These are phyloP conservation scores for Lipomyces sp. DNA, from an alignment of 805 yeast species.

Conservation along the genomic window DNA sequence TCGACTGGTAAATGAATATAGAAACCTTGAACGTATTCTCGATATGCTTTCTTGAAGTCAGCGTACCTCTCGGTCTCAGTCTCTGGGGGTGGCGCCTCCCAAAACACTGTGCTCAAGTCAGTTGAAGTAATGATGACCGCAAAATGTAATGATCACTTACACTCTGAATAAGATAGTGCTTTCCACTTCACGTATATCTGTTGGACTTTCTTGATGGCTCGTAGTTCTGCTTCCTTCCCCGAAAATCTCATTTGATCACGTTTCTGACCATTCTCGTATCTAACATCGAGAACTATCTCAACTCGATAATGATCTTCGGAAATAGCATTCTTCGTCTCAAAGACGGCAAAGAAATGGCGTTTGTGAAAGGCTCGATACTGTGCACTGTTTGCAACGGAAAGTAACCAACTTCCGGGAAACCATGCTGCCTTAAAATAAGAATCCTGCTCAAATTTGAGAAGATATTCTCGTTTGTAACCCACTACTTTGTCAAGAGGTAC, in stretches of 20 bases:
- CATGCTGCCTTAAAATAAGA: slow-evolving; percentile 20
- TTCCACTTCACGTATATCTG: slow-evolving; percentile 21
- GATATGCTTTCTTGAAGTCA: slow-evolving; percentile 17
- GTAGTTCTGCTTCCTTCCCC: slow-evolving; percentile 11
- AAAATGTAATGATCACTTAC: not conserved
- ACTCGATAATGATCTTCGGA: slow-evolving; percentile 14
- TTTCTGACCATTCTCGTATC: slow-evolving; percentile 1
- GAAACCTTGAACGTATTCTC: slow-evolving; percentile 13
- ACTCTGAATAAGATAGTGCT: slow-evolving; percentile 18
- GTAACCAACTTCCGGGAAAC: slow-evolving; percentile 25
- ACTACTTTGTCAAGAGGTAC: slow-evolving; percentile 1
- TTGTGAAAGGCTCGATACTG: slow-evolving; percentile 13
- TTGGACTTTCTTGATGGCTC: slow-evolving; percentile 7
- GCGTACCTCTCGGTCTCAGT: slow-evolving; percentile 4
- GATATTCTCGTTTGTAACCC: slow-evolving; percentile 19
- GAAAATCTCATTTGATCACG: slow-evolving; percentile 8
- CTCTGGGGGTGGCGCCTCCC: slow-evolving; percentile 21
- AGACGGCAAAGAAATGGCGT: slow-evolving; percentile 5
- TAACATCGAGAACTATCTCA: slow-evolving; percentile 17
- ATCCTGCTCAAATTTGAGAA: slow-evolving; percentile 17
- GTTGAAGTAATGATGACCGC: not conserved
- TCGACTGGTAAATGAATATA: slow-evolving; percentile 3
- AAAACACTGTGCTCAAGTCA: slow-evolving; percentile 2
- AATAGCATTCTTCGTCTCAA: not conserved
- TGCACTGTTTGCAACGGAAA: not conserved